Evolutionary conservation across 495 filamentous ascomycete species (phyloP).

Genomic region (Talaromyces borbonicus): DNA sequence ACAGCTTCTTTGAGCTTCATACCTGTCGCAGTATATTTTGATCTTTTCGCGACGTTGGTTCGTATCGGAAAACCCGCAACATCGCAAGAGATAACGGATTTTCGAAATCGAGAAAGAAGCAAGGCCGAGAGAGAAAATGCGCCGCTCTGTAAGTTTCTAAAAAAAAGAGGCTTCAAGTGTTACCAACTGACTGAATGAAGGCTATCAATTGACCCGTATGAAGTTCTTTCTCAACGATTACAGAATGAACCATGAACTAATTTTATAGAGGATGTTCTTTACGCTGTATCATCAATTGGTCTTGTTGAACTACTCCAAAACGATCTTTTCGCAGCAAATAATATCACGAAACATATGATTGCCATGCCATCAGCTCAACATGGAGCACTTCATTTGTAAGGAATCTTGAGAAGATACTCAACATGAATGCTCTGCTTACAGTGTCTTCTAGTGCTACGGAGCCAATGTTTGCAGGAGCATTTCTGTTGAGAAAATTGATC

Average conservation of each 20-base stretch:
- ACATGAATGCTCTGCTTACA: background rate
- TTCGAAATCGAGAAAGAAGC: constrained; percentile 11
- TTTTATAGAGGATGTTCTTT: constrained; percentile 25
- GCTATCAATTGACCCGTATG: constrained; percentile 17
- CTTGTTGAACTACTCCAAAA: constrained; percentile 22
- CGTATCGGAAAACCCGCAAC: constrained; percentile 14
- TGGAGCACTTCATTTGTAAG: constrained; percentile 31
- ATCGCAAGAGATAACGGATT: constrained; percentile 17
- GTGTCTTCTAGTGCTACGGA: constrained; percentile 22
- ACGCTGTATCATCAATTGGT: constrained; percentile 26
- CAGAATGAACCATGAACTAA: constrained; percentile 9
- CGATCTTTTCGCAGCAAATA: constrained; percentile 21
- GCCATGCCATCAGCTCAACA: constrained; percentile 25
- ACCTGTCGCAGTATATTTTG: constrained; percentile 27
- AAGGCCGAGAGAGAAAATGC: constrained; percentile 9
- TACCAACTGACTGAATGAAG: constrained; percentile 8
- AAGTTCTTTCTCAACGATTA: background rate
- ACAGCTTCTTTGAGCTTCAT: constrained; percentile 26
- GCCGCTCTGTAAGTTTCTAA: constrained; percentile 14
- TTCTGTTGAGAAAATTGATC: constrained; percentile 27
- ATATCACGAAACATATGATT: constrained; percentile 25
- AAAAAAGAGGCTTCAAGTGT: background rate
- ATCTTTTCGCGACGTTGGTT: constrained; percentile 21
- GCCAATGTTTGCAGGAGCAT: constrained; percentile 24
- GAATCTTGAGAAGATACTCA: background rate